Evolutionary conservation across 2,329 filamentous ascomycete genomes (phyloP).

Genomic region (Claviceps sp.): DNA sequence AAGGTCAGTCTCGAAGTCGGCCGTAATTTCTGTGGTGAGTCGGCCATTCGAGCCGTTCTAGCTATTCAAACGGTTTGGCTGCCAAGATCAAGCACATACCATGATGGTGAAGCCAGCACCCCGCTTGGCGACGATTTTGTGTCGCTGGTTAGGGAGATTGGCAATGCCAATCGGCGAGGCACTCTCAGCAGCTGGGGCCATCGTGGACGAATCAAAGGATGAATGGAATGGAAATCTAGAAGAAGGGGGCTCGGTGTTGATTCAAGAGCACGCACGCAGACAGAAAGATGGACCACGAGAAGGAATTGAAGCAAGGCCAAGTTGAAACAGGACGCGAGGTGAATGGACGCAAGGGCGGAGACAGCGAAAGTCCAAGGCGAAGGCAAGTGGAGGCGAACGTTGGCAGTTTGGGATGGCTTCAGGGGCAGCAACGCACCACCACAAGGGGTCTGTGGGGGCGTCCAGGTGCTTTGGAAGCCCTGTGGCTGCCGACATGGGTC

Average conservation of each 20-base stretch:
- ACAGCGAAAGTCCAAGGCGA: slow-evolving; percentile 1
- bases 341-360: slow-evolving; percentile 6
- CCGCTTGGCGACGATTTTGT: slow-evolving; percentile 67
- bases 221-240: slow-evolving; percentile 4
- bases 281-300: slow-evolving; percentile 5
- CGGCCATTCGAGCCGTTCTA: no score
- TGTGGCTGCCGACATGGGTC: slow-evolving; percentile 8
- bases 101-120: slow-evolving; percentile 99
- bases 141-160: slow-evolving; percentile 60
- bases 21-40: not conserved
- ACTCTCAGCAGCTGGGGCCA: slow-evolving; percentile 47
- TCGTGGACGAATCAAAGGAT: slow-evolving; percentile 21
- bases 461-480: no score
- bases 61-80: not conserved
- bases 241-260: not conserved
- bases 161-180: slow-evolving; percentile 60
- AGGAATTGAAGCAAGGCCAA: slow-evolving; percentile 1
- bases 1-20: slow-evolving; percentile 3
- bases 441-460: no score
- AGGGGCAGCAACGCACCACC: slow-evolving; percentile 15
- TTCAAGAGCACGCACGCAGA: slow-evolving; percentile 1
- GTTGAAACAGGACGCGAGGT: slow-evolving; percentile 2
- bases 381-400: slow-evolving; percentile 5
- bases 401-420: slow-evolving; percentile 12
- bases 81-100: slow-evolving; percentile 37